Evolutionary conservation across 23 red algal species (phyloP), one percentile per base, ranked within the genome.

Genomic region (Pyropia yezoensis): DNA sequence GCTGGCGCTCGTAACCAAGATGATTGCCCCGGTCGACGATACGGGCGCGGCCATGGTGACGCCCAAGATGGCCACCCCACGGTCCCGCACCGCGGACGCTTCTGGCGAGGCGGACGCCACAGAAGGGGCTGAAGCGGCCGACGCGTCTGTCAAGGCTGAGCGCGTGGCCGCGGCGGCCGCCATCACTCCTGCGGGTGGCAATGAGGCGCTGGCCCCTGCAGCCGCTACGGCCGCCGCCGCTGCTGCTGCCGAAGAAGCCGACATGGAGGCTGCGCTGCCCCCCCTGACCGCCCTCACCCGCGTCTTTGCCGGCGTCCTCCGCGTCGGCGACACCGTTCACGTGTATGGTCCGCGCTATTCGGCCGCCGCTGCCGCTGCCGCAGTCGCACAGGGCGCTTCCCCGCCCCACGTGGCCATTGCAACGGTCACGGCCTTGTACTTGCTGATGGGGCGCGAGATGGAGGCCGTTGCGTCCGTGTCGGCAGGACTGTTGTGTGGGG

Each of bases 331-430:
- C 50, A 23, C 33, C 19, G 61, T 98, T 15, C 87, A 51, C 54
- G 94, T 98, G 18, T 98, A 98, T 61, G 88, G 85, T 56, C 94
- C 94, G 30, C 76, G 83, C 19, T 98, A 88, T 59, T 39, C 29
- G 18, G 70, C 77, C 50, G 20, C 49, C 17, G 61, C n/a, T 65
- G 74, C 69, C 52, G 72, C 71, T 17, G 49, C 49, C 7, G 76
- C 52, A 25, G 69, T 68, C 25, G 74, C 68, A 25, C 23, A 49
- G 14, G 47, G 26, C 2, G 74, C 72, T 2, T 67, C 70, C 11
- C 39, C 39, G 4, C 39, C 39, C 7, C 39, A 47, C 39, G 39
- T 47, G 39, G 39, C 39, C 18, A 39, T 59, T 52, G 76, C 78
- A 19, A 79, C 59, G 27, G 68, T 93, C n/a, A 69, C 77, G 23